phyloP scores from a whole-genome alignment of 345 rosid genomes.

The Hypericum perforatum region DNA sequence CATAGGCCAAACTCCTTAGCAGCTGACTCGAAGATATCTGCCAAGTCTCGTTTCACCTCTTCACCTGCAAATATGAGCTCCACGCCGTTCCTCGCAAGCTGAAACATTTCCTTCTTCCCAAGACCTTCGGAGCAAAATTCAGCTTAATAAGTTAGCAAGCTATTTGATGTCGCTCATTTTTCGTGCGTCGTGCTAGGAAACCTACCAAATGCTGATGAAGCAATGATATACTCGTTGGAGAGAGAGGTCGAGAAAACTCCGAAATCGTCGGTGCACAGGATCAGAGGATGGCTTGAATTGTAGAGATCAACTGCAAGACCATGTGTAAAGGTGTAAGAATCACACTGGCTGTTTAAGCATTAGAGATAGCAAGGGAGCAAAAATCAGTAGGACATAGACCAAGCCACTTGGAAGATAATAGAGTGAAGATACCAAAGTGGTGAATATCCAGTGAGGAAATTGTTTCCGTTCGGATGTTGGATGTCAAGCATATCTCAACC shows the following conservation, averaged over 20 bases:
- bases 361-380: no score
- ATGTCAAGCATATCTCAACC: constrained; percentile 97
- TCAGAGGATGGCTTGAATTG: constrained; percentile 58
- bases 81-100: constrained; percentile 50
- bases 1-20: constrained; percentile 24
- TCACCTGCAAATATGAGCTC: constrained; percentile 61
- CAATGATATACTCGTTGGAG: constrained; percentile 56
- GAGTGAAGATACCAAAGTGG: constrained; percentile 54
- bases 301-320: constrained; percentile 52
- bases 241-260: constrained; percentile 86
- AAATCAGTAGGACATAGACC: not conserved
- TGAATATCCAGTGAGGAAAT: constrained; percentile 76
- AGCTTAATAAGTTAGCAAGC: constrained; percentile 7
- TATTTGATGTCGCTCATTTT: not conserved
- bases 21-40: constrained; percentile 33
- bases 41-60: constrained; percentile 47
- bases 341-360: no score
- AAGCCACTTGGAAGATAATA: constrained; percentile 1
- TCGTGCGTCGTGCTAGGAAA: not conserved
- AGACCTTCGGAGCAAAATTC: constrained; percentile 35
- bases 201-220: constrained; percentile 69
- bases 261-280: constrained; percentile 77
- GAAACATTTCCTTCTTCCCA: constrained; percentile 49
- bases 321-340: not conserved
- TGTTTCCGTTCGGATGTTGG: constrained; percentile 75